Base-by-base conservation (phyloP, 192 early-diverging fungal genomes). In the Coemansia umbellata region DNA sequence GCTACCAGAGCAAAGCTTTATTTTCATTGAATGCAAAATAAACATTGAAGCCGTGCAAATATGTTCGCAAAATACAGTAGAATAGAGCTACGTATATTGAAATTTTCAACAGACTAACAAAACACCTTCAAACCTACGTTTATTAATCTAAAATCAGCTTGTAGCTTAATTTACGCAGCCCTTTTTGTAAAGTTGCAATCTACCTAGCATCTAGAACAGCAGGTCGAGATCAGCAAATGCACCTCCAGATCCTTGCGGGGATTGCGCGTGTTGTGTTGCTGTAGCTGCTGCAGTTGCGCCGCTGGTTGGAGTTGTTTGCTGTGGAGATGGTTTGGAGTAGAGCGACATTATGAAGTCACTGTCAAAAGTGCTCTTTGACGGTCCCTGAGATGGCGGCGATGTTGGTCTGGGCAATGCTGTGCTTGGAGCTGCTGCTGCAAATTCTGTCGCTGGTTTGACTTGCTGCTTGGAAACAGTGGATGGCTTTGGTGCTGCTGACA, bases 321-420 rank as follows among this genome's bases (percentile, higher is more conserved):
- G 27, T n/a, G 41, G 22, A 14, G 51, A 30, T 6, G 26, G 23
- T 39, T 70, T 77, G 14, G 53, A 47, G 59, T 77, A 77, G 8
- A 77, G 58, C n/a, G 67, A 71, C 74, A 77, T 77, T 50, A 77
- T 77, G 48, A 71, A 77, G 50, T 53, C 69, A 36, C 49, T 77
- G 48, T 77, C 68, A n/a, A 77, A 53, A 27, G 54, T 41, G n/a
- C 32, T 44, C 26, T 71, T 62, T 1, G 19, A 19, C 3, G 55
- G 31, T 15, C 15, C 15, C 18, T 30, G 22, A 15, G 47, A 30
- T 1, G 52, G 15, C 9, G 60, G 15, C 37, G 53, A 37, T 49
- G 60, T 13, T 15, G 57, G 44, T n/a, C 53, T 47, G 30, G 62
- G 43, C 3, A 49, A 30, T 21, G 56, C 24, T 31, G 44, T 14